Conservation (phyloP, 2,329 filamentous ascomycete species). For the Ceratocystis colombiana region DNA sequence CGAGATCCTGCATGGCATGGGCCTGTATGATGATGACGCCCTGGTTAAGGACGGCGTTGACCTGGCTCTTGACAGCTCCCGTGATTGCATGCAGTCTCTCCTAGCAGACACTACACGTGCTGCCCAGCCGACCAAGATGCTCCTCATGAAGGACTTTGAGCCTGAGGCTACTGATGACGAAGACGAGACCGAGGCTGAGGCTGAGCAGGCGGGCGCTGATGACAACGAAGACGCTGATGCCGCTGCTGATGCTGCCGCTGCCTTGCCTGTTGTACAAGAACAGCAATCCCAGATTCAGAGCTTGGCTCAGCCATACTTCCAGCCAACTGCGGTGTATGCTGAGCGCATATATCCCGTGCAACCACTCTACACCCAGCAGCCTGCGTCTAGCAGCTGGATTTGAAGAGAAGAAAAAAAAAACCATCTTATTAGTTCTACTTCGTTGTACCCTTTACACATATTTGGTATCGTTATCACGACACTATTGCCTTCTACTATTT, state of each 20-base stretch:
- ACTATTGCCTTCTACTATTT: background rate
- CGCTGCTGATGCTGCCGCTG: background rate
- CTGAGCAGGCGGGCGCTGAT: constrained; percentile 17
- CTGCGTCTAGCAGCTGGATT: background rate
- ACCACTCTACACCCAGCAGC: background rate
- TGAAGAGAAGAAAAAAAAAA: background rate
- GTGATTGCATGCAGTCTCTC: constrained; percentile 45
- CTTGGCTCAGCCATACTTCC: constrained; percentile 10
- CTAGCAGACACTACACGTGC: constrained; percentile 41
- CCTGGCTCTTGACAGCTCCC: constrained; percentile 44
- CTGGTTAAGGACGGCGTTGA: constrained; percentile 46
- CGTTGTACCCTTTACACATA: background rate
- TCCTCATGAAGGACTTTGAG: constrained; percentile 71
- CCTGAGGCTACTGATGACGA: constrained; percentile 49
- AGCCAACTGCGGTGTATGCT: background rate
- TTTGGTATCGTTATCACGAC: background rate
- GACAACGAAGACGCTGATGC: constrained; percentile 19
- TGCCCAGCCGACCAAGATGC: constrained; percentile 54
- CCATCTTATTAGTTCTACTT: background rate
- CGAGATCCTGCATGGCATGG: constrained; percentile 71
- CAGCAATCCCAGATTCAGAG: background rate
- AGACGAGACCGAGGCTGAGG: constrained; percentile 34
- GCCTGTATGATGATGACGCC: constrained; percentile 53
- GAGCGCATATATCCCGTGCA: constrained; percentile 3
- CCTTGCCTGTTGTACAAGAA: background rate